Evolutionary conservation across 2,329 filamentous ascomycete genomes (phyloP), one percentile per base, ranked within the genome.

Genomic region (Hypoxylon sp.): DNA sequence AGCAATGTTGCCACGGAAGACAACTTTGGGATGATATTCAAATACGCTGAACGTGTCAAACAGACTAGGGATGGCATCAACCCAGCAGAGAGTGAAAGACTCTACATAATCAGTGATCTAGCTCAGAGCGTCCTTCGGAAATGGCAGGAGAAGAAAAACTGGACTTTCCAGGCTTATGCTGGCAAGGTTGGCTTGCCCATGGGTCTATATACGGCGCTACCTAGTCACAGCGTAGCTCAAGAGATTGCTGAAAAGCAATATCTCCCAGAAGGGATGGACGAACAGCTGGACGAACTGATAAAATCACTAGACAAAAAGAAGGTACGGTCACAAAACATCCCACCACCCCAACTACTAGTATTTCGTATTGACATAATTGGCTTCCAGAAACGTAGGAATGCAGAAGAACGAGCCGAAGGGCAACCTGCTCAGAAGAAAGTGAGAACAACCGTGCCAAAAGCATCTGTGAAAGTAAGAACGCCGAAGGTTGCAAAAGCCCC

Each of bases 41-140:
- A 96, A 77, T 92, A 97, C 67, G 94, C 94, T 11, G 94, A 98
- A 79, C 89, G 94, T 8, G 90, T 97, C 58, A 99, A 99, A 83
- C 92, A 95, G 78, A 92, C 94, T 8, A 86, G 88, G 43, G 96
- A 99, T 77, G 91, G 88, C 11, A 88, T 98, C 65, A 85, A 87
- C 23, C 86, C 88, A 0, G 81, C 85, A 1, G 83, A 85, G 63
- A 92, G 90, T 72, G 88, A 94, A 61, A 89, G 90, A 67, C 84
- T 99, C 0, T 97, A 97, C 76, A 89, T 94, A 5, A 81, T 99
- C 37, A 94, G 93, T 54, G 96, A 99, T 78, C 85, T 99, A 8
- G 89, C 94, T 0, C 92, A 96, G 78, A 87, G 90, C 2, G 85
- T 95, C 11, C 91, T 97, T 63, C 88, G 93, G 50, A 90, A 91